These are phyloP conservation scores for Jatropha curcas DNA, from an alignment of 345 rosid species.

Conservation along the genomic window DNA sequence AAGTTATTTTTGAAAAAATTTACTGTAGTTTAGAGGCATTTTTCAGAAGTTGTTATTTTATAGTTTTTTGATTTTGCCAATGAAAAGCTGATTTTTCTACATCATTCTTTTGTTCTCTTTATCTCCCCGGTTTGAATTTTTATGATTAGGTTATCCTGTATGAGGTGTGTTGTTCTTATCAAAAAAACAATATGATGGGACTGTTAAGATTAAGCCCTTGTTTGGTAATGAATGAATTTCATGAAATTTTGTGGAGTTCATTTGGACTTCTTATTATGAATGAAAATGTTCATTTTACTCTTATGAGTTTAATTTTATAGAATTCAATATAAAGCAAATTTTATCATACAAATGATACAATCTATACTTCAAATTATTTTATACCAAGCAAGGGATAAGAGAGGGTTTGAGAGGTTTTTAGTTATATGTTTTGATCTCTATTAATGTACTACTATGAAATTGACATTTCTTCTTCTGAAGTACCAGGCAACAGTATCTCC, in stretches of 20 bases:
- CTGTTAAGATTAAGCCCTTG: not conserved
- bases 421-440: not conserved
- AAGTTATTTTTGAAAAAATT: no score
- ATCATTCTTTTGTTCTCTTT: not conserved
- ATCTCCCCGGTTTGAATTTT: not conserved
- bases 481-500: slow-evolving; percentile 5
- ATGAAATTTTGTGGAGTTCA: no score
- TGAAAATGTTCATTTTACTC: no score
- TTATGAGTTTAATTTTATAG: no score
- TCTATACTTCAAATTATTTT: no score
- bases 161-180: not conserved
- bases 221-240: no score
- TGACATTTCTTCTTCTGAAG: not conserved
- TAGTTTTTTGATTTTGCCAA: not conserved
- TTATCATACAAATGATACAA: no score
- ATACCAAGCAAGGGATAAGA: no score
- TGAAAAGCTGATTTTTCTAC: not conserved
- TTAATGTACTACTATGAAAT: no score
- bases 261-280: no score
- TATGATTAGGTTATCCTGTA: not conserved
- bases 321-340: no score
- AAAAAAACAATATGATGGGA: not conserved
- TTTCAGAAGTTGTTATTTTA: not conserved
- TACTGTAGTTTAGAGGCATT: not conserved
- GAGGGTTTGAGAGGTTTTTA: not conserved